Percentiles rank a stretch among this genome's conserved stretches.
Conservation (phyloP, 805 yeast species). For the Wickerhamiella sorbophila region DNA sequence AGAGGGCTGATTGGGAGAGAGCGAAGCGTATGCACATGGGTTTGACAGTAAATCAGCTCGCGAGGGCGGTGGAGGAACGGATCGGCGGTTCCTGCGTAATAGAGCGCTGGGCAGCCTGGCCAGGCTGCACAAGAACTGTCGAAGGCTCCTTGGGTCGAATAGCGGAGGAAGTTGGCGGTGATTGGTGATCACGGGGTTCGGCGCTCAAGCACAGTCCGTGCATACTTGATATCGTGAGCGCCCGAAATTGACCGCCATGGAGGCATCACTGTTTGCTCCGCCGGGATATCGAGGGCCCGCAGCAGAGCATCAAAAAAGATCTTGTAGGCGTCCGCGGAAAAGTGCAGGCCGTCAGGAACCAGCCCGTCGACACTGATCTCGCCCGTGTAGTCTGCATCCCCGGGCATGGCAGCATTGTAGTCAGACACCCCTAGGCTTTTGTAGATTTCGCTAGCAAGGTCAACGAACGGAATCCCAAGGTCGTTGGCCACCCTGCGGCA, state of each 20-base stretch:
- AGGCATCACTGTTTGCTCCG: neutral
- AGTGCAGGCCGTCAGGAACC: constrained; percentile 47
- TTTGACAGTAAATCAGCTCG: too few relatives aligned
- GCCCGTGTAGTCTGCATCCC: constrained; percentile 5
- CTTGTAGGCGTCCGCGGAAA: constrained; percentile 38
- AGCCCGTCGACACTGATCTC: constrained; percentile 15
- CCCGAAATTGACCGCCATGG: neutral
- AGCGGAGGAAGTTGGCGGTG: neutral
- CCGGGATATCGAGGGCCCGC: neutral
- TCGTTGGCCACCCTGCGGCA: constrained; percentile 32
- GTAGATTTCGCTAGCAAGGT: constrained; percentile 35
- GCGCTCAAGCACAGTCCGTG: neutral
- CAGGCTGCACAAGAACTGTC: too few relatives aligned
- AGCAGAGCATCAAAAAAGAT: neutral
- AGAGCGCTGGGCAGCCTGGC: too few relatives aligned
- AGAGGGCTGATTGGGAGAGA: too few relatives aligned
- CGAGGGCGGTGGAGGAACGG: too few relatives aligned
- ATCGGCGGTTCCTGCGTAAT: too few relatives aligned
- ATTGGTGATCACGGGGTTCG: neutral
- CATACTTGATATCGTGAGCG: neutral
- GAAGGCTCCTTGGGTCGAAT: too few relatives aligned
- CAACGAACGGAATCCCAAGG: constrained; percentile 40
- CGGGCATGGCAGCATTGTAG: constrained; percentile 13
- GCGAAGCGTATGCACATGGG: too few relatives aligned
- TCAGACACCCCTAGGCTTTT: constrained; percentile 30